phyloP scores from a whole-genome alignment of 176 grass and related monocot species.

The Alopecurus myosuroides region DNA sequence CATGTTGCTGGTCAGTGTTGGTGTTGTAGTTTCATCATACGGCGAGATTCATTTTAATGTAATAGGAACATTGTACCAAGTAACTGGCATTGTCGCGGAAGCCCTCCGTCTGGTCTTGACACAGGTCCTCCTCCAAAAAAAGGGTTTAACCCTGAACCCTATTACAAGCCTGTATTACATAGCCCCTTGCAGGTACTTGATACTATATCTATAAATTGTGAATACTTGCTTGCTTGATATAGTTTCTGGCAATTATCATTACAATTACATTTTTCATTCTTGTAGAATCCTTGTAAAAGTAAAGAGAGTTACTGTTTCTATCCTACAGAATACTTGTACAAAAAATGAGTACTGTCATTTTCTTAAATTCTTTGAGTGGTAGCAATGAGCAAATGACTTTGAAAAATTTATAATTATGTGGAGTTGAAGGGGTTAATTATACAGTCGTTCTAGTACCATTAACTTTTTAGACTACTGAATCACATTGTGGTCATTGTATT shows the following conservation, averaged over 20 bases:
- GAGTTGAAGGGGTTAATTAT: background rate
- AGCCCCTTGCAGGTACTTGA: constrained; percentile 92
- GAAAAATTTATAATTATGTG: background rate
- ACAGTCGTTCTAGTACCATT: background rate
- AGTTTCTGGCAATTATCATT: constrained; percentile 8
- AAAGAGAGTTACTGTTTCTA: background rate
- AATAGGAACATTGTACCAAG: constrained; percentile 93
- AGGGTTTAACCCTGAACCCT: constrained; percentile 94
- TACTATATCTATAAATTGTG: constrained; percentile 27
- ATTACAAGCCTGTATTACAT: constrained; percentile 99
- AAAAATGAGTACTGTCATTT: background rate
- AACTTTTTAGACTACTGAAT: background rate
- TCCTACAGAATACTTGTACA: background rate
- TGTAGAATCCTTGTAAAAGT: background rate
- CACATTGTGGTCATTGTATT: background rate
- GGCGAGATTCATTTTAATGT: constrained; percentile 98
- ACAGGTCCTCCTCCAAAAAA: constrained; percentile 99
- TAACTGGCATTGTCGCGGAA: constrained; percentile 96
- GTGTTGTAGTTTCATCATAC: constrained; percentile 95
- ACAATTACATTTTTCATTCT: background rate
- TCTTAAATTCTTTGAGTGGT: constrained; percentile 1
- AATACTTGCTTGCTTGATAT: constrained; percentile 9
- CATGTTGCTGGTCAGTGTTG: constrained; percentile 97
- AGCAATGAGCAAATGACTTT: background rate
- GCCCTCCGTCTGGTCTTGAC: constrained; percentile 94